Evolutionary conservation across 768 basidiomycete species (phyloP).

Genomic region (Guyanaporus albipodus): DNA sequence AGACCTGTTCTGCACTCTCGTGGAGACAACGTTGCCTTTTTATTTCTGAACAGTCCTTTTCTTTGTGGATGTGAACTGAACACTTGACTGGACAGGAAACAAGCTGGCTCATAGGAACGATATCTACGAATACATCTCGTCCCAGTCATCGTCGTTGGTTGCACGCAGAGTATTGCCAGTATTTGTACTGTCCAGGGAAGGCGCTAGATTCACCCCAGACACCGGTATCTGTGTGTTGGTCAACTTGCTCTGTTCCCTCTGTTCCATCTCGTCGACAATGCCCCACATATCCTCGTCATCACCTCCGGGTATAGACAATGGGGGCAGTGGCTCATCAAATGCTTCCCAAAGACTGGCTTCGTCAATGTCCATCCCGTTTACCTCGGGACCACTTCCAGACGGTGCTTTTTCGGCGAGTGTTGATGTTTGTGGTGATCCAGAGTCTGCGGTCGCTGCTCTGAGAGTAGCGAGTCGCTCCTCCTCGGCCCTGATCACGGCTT

Average conservation of each 20-base stretch:
- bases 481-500: conserved; percentile 47
- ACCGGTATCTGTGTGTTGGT: conserved; percentile 18
- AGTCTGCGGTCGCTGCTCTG: conserved; percentile 11
- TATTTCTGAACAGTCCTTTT: conserved; percentile 10
- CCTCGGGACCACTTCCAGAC: conserved; percentile 6
- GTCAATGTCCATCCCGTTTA: conserved; percentile 29
- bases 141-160: conserved; percentile 53
- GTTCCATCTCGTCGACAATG: conserved; percentile 55
- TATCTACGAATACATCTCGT: conserved; percentile 58
- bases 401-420: conserved; percentile 5
- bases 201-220: conserved; percentile 19
- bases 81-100: no score
- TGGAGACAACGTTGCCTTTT: conserved; percentile 30
- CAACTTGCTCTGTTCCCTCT: conserved; percentile 8
- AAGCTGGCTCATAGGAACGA: no score
- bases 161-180: conserved; percentile 13
- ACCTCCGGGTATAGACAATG: conserved; percentile 10
- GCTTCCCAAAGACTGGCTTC: conserved; percentile 39
- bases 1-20: conserved; percentile 30
- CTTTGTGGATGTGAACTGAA: no score
- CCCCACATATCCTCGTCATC: conserved; percentile 76
- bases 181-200: conserved; percentile 10
- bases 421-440: background rate
- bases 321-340: conserved; percentile 11
- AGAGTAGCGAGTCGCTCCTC: conserved; percentile 32